phyloP scores from a whole-genome alignment of 2,329 filamentous ascomycete species.

The Paraphaeosphaeria sporulosa region DNA sequence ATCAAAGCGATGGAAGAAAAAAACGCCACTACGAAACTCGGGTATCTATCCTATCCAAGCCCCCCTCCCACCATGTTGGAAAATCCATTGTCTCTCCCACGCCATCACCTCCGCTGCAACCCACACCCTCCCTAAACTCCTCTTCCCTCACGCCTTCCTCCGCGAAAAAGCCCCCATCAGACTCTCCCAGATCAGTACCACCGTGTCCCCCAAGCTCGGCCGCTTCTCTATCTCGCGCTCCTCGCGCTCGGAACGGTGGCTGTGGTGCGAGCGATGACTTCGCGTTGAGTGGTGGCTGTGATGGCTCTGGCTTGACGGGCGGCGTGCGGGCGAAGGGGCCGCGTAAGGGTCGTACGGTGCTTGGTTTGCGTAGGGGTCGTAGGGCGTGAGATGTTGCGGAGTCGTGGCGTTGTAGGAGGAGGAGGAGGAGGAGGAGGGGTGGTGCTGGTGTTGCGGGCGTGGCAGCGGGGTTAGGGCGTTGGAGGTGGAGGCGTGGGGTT shows the following conservation, averaged over 20 bases:
- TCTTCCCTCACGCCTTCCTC: neutral
- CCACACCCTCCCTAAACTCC: neutral
- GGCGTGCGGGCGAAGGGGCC: conserved; percentile 5
- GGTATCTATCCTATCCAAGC: too few species aligned
- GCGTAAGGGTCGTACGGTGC: neutral
- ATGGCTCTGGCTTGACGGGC: conserved; percentile 9
- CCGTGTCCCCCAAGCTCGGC: conserved; percentile 27
- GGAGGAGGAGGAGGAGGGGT: neutral
- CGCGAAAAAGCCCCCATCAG: conserved; percentile 19
- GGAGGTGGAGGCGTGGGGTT: neutral
- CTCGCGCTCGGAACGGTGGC: neutral
- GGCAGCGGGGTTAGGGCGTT: conserved; percentile 3
- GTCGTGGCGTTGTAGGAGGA: conserved; percentile 9
- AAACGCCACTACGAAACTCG: too few species aligned
- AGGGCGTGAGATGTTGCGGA: conserved; percentile 10
- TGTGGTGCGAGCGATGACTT: conserved; percentile 17
- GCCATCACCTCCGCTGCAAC: too few species aligned
- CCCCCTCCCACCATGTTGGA: too few species aligned
- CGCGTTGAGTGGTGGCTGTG: conserved; percentile 15
- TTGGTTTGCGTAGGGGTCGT: conserved; percentile 6
- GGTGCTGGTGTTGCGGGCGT: conserved; percentile 3
- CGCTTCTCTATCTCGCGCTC: conserved; percentile 18
- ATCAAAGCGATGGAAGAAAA: too few species aligned
- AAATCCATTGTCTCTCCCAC: too few species aligned
- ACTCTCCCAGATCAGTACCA: conserved; percentile 21